Evolutionary conservation across 208 protist species (phyloP).

Genomic region (Angomonas ambiguus): DNA sequence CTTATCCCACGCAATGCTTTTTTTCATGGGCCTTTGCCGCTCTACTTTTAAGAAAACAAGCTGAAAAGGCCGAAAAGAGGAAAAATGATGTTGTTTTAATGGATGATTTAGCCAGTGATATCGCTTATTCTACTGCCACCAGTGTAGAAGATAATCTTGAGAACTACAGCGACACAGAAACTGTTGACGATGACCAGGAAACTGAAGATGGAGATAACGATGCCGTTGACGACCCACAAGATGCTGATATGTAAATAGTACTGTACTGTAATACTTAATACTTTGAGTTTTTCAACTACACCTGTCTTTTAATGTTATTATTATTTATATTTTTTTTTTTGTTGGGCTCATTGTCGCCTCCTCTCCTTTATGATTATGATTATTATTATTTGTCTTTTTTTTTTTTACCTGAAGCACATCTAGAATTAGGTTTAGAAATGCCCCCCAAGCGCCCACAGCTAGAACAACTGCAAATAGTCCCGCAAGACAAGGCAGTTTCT

Average conservation of each 20-base stretch:
- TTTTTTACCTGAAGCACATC: neutral
- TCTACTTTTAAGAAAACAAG: slow-evolving; percentile 37
- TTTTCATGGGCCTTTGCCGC: slow-evolving; percentile 51
- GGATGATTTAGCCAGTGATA: neutral
- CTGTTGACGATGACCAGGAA: slow-evolving; percentile 13
- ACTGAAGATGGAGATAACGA: slow-evolving; percentile 7
- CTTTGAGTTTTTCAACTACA: neutral
- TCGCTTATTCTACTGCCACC: neutral
- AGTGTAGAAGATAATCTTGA: slow-evolving; percentile 2
- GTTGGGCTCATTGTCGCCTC: slow-evolving; percentile 14
- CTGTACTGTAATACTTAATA: neutral
- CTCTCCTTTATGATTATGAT: slow-evolving; percentile 28
- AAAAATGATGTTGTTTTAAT: neutral
- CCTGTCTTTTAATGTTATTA: slow-evolving; percentile 8
- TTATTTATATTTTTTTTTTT: slow-evolving; percentile 19
- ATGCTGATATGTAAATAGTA: slow-evolving; percentile 10
- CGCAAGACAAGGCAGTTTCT: slow-evolving; percentile 65
- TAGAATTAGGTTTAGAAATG: slow-evolving; percentile 27
- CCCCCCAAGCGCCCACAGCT: slow-evolving; percentile 75
- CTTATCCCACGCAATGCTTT: slow-evolving; percentile 48
- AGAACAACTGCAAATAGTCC: slow-evolving; percentile 56
- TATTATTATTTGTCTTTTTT: slow-evolving; percentile 7
- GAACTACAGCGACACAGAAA: slow-evolving; percentile 1
- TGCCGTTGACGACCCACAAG: slow-evolving; percentile 15
- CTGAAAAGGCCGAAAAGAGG: slow-evolving; percentile 18